Conservation (phyloP, 2,329 filamentous ascomycete genomes). For the Stylonectria norvegica region DNA sequence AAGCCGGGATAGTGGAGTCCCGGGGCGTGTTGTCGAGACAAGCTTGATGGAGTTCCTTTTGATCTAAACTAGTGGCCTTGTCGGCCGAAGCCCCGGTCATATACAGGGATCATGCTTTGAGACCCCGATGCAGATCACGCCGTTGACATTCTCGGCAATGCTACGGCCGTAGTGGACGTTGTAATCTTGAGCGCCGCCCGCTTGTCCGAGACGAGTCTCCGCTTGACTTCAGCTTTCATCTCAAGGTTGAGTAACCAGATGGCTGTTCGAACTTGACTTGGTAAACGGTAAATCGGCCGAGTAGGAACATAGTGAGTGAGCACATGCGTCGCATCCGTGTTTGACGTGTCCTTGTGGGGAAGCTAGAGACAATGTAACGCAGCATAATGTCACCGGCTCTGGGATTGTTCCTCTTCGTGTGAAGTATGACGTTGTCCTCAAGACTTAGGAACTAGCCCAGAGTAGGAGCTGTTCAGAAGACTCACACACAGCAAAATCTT, state of each 20-base stretch:
- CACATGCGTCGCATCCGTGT: background rate
- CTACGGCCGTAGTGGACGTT: constrained; percentile 9
- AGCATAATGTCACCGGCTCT: constrained; percentile 6
- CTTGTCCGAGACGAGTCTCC: constrained; percentile 11
- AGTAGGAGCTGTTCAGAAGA: too few species aligned
- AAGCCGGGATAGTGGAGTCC: constrained; percentile 19
- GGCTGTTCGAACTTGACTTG: background rate
- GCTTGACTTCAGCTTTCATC: constrained; percentile 1
- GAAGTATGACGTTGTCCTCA: too few species aligned
- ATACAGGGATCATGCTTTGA: constrained; percentile 26
- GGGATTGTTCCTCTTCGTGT: constrained; percentile 14
- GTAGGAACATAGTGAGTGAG: too few species aligned
- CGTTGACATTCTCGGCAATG: constrained; percentile 30
- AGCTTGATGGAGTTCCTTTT: constrained; percentile 18
- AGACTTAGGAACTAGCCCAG: too few species aligned
- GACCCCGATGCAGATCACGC: constrained; percentile 30
- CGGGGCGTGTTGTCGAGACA: too few species aligned
- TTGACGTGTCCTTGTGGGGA: constrained; percentile 3
- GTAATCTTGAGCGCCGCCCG: constrained; percentile 10
- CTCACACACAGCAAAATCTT: too few species aligned
- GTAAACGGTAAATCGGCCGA: background rate
- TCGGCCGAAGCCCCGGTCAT: constrained; percentile 18
- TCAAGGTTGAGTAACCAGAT: background rate
- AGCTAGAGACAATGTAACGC: constrained; percentile 6
- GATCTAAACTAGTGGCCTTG: constrained; percentile 25